These are phyloP conservation scores for Boechera stricta DNA, from an alignment of 345 rosid species.

Conservation along the genomic window DNA sequence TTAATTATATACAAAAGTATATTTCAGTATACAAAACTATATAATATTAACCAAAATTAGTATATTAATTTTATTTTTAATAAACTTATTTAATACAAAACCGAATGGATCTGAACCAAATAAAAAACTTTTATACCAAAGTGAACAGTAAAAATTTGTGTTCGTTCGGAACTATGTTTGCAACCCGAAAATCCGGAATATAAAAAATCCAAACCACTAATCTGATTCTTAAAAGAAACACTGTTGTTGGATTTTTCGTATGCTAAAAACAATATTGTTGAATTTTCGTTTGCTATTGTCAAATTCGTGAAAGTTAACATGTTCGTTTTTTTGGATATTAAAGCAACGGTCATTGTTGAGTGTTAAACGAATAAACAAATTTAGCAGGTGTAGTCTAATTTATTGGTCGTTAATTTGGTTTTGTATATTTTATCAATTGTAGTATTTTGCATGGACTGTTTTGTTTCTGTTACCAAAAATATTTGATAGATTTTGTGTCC, in stretches of 20 bases:
- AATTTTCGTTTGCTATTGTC: background rate
- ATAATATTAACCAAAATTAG: background rate
- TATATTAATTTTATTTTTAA: background rate
- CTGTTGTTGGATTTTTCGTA: too few species aligned
- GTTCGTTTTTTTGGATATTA: background rate
- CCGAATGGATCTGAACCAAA: too few species aligned
- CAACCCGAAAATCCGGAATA: background rate
- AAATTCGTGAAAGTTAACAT: constrained; percentile 4
- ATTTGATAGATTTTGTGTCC: constrained; percentile 28
- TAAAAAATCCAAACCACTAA: too few species aligned
- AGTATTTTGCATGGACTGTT: background rate
- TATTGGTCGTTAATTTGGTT: constrained; percentile 24
- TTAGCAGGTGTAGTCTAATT: background rate
- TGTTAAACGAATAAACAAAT: constrained; percentile 14
- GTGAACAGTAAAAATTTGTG: background rate
- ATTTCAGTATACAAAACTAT: background rate
- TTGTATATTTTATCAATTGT: constrained; percentile 13
- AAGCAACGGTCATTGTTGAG: constrained; percentile 2
- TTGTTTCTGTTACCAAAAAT: constrained; percentile 27
- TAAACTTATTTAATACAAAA: too few species aligned
- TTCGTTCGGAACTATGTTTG: too few species aligned
- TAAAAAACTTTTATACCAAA: background rate
- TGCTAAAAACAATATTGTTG: background rate
- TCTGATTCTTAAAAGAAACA: too few species aligned
- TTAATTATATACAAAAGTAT: background rate